phyloP scores from a whole-genome alignment of 2,329 filamentous ascomycete species.

The Clonostachys chloroleuca region DNA sequence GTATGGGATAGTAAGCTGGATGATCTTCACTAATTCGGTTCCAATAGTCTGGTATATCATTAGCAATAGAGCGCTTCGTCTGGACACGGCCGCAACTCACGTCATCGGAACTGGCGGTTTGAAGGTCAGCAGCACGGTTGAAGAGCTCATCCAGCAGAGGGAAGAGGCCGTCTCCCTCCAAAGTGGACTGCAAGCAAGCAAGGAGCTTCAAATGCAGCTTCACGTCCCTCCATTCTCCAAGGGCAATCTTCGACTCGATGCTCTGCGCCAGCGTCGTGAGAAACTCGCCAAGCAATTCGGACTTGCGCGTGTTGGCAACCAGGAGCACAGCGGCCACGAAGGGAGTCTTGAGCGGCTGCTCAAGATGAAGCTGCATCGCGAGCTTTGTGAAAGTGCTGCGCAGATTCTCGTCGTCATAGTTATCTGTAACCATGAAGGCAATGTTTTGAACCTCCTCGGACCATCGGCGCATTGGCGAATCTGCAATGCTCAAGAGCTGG shows the following conservation, averaged over 20 bases:
- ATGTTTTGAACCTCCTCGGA: slow-evolving; percentile 75
- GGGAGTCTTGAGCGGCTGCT: slow-evolving; percentile 97
- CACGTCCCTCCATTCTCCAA: slow-evolving; percentile 82
- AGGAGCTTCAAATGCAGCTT: slow-evolving; percentile 89
- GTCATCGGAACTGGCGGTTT: slow-evolving; percentile 90
- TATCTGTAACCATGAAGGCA: slow-evolving; percentile 72
- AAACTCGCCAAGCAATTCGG: slow-evolving; percentile 69
- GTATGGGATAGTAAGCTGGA: slow-evolving; percentile 91
- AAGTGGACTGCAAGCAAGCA: slow-evolving; percentile 75
- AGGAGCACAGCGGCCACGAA: slow-evolving; percentile 84
- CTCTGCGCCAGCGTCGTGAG: slow-evolving; percentile 57
- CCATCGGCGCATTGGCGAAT: slow-evolving; percentile 73
- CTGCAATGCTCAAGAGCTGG: slow-evolving; percentile 75
- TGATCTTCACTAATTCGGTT: slow-evolving; percentile 93
- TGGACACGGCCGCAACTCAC: slow-evolving; percentile 45
- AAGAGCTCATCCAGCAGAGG: slow-evolving; percentile 87
- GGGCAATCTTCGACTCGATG: slow-evolving; percentile 62
- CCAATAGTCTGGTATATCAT: slow-evolving; percentile 48
- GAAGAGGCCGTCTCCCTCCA: slow-evolving; percentile 84
- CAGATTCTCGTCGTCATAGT: slow-evolving; percentile 81
- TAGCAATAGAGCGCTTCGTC: slow-evolving; percentile 3
- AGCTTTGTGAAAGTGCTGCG: slow-evolving; percentile 70
- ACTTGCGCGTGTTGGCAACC: slow-evolving; percentile 71
- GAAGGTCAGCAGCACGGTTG: slow-evolving; percentile 81
- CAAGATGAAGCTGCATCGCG: slow-evolving; percentile 70